phyloP scores from a whole-genome alignment of 2,329 filamentous ascomycete genomes.

The Colletotrichum trifolii region DNA sequence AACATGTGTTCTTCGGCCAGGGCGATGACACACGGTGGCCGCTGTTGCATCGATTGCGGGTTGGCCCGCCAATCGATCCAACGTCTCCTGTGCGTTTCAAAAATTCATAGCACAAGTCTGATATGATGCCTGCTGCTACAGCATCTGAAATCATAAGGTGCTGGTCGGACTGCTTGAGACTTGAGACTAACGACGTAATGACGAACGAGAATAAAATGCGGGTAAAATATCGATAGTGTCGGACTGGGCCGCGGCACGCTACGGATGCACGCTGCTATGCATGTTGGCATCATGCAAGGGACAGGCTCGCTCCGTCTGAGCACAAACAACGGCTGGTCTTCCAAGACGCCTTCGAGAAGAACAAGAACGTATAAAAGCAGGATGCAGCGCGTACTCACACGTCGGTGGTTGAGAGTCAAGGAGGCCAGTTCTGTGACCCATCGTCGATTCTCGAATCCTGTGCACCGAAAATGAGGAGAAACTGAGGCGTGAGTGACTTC shows the following conservation, averaged over 20 bases:
- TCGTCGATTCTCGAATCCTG: no score
- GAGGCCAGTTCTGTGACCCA: no score
- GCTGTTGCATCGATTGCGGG: constrained; percentile 17
- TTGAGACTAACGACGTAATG: constrained; percentile 1
- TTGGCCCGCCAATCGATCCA: constrained; percentile 9
- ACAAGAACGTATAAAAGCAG: no score
- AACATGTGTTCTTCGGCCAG: constrained; percentile 27
- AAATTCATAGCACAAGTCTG: constrained; percentile 1
- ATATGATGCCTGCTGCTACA: constrained; percentile 6
- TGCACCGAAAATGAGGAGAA: no score
- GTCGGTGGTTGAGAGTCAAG: no score
- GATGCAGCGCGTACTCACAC: no score
- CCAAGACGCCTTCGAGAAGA: no score
- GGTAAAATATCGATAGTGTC: constrained; percentile 6
- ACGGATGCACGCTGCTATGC: constrained; percentile 19
- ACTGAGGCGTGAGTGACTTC: no score
- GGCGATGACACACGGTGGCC: constrained; percentile 5
- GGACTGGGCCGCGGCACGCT: constrained; percentile 13
- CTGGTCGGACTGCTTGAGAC: constrained; percentile 4
- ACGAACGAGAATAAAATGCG: constrained; percentile 10
- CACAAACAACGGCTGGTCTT: not conserved
- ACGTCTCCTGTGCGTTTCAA: constrained; percentile 25
- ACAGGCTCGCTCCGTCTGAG: constrained; percentile 1
- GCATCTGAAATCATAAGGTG: not conserved
- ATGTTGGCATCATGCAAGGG: constrained; percentile 31